Conservation (phyloP, 1,284 basidiomycete species). For the Phellinidium pouzarii region DNA sequence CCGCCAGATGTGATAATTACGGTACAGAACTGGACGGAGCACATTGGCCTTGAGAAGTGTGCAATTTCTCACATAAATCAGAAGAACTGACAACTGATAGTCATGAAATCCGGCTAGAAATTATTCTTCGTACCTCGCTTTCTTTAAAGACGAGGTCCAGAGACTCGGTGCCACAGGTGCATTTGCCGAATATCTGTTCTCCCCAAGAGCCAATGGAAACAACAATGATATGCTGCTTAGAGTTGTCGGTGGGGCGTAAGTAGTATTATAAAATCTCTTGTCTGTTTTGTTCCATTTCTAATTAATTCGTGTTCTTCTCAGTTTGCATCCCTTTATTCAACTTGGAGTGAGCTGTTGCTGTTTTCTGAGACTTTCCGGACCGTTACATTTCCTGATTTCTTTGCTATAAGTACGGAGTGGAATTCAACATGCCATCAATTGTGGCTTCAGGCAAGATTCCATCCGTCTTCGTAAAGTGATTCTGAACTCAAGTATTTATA, state of each 20-base stretch:
- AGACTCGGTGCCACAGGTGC: slow-evolving; percentile 36
- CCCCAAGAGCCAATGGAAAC: slow-evolving; percentile 39
- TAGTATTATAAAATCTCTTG: slow-evolving; percentile 14
- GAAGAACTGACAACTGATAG: neutral
- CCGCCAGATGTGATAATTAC: slow-evolving; percentile 35
- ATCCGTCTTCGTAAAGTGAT: neutral
- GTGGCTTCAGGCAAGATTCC: slow-evolving; percentile 41
- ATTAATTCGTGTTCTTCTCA: slow-evolving; percentile 21
- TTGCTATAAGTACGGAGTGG: slow-evolving; percentile 43
- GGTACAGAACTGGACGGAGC: slow-evolving; percentile 46
- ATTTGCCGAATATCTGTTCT: slow-evolving; percentile 51
- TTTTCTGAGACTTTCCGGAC: neutral
- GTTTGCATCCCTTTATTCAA: slow-evolving; percentile 59
- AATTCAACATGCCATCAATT: slow-evolving; percentile 50
- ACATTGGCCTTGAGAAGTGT: slow-evolving; percentile 49
- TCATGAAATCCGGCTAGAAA: slow-evolving; percentile 29
- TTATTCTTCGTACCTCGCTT: slow-evolving; percentile 49
- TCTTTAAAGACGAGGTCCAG: slow-evolving; percentile 47
- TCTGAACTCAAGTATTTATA: neutral
- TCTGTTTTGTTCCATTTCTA: slow-evolving; percentile 10
- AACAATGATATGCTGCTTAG: slow-evolving; percentile 48
- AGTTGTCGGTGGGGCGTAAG: slow-evolving; percentile 51
- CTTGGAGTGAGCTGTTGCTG: slow-evolving; percentile 42
- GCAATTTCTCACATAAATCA: neutral
- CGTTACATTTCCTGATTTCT: neutral